A percentile compares a stretch with the other conserved stretches of the same genome.
Conservation (phyloP, 805 yeast genomes). For the Kodamaea restingae region DNA sequence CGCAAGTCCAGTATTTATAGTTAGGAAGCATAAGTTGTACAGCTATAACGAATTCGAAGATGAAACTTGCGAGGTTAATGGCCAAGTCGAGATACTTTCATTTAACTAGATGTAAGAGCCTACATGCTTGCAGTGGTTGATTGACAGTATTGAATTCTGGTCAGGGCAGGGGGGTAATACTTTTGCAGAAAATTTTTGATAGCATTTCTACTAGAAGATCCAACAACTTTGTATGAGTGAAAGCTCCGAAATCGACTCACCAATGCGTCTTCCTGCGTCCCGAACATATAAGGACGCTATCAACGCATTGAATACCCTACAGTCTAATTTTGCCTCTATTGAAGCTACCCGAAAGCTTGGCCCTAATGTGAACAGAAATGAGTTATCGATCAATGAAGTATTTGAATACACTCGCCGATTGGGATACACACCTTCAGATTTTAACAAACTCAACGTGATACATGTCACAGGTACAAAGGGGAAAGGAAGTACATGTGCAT, state of each 20-base stretch:
- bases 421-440: conserved; percentile 52
- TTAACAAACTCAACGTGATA: conserved; percentile 70
- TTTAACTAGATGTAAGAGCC: too few species aligned
- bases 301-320: conserved; percentile 75
- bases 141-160: too few species aligned
- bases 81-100: too few species aligned
- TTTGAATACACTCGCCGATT: conserved; percentile 36
- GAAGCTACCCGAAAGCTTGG: conserved; percentile 78
- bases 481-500: conserved; percentile 97
- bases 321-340: conserved; percentile 85
- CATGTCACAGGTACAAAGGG: conserved; percentile 99
- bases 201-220: conserved; percentile 1
- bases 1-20: too few species aligned
- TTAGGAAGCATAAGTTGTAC: too few species aligned
- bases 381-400: conserved; percentile 80
- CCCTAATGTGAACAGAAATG: conserved; percentile 49
- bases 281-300: conserved; percentile 65
- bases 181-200: background rate
- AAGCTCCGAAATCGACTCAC: background rate
- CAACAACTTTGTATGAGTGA: conserved; percentile 4
- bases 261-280: conserved; percentile 8
- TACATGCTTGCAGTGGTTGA: too few species aligned
- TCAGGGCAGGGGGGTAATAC: too few species aligned
- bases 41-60: too few species aligned
- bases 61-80: too few species aligned